phyloP scores from a whole-genome alignment of 345 rosid genomes.

The Eucalyptus erythrocorys region DNA sequence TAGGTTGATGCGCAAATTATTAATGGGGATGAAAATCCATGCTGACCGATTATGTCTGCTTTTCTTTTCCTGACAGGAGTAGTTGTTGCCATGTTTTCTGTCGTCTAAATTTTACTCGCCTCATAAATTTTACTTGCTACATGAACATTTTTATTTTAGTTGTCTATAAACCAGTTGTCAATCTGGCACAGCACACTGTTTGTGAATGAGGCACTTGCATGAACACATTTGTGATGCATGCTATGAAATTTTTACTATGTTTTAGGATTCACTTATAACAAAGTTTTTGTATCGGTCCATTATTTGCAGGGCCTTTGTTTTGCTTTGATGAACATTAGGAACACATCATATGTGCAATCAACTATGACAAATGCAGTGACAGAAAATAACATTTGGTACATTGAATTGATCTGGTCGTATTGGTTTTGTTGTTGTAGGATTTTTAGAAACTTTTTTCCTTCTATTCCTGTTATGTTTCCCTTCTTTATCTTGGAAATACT shows the following conservation, averaged over 20 bases:
- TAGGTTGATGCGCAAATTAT: not conserved
- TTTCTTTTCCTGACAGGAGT: not conserved
- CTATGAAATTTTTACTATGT: not conserved
- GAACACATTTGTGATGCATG: not conserved
- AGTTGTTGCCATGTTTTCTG: not conserved
- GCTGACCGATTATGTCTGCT: not conserved
- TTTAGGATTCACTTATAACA: not conserved
- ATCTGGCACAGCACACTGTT: not conserved
- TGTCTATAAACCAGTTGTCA: not conserved
- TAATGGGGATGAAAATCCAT: not conserved
- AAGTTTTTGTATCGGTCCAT: not conserved
- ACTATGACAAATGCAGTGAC: slow-evolving; percentile 22
- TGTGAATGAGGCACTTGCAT: not conserved
- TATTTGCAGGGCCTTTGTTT: slow-evolving; percentile 55
- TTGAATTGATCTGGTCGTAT: not conserved
- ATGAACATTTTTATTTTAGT: not conserved
- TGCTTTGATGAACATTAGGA: slow-evolving; percentile 53
- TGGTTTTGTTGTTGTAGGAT: not conserved
- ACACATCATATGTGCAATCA: slow-evolving; percentile 29
- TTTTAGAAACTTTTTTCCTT: not conserved
- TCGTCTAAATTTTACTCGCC: not conserved
- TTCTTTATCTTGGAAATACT: not conserved
- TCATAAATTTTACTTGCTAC: not conserved
- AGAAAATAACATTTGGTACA: slow-evolving; percentile 60
- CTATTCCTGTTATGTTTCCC: not conserved